A percentile compares a stretch with the other conserved stretches of the same genome.
Conservation (phyloP, 129 eudicot genomes). For the Tagetes erecta region DNA sequence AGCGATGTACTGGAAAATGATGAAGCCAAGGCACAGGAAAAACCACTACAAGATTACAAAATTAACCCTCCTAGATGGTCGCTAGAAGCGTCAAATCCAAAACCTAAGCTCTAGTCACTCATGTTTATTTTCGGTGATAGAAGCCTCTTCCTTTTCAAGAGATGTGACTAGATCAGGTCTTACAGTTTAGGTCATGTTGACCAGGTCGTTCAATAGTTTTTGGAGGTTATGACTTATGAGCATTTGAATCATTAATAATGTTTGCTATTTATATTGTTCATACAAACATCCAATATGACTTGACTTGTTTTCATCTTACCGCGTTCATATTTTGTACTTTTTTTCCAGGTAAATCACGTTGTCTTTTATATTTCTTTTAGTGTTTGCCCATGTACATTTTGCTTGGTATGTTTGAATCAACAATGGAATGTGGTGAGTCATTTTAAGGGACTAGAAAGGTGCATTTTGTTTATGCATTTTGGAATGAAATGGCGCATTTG, state of each 20-base stretch:
- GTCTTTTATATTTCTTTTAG: too few species aligned
- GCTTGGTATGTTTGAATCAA: too few species aligned
- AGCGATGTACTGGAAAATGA: constrained; percentile 66
- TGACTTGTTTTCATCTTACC: background rate
- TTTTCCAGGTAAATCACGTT: background rate
- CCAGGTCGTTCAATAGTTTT: background rate
- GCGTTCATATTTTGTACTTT: background rate
- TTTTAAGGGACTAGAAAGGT: too few species aligned
- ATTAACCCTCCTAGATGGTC: constrained; percentile 78
- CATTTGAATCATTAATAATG: background rate
- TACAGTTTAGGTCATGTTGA: background rate
- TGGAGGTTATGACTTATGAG: background rate
- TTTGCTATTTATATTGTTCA: background rate
- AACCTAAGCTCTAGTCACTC: constrained; percentile 45
- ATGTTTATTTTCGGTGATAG: background rate
- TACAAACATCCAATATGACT: background rate
- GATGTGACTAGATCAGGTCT: background rate
- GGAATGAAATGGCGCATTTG: too few species aligned
- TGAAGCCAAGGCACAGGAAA: constrained; percentile 42
- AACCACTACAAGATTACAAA: constrained; percentile 49
- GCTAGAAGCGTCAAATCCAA: constrained; percentile 40
- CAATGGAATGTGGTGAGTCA: too few species aligned
- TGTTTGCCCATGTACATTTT: too few species aligned
- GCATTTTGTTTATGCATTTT: too few species aligned
- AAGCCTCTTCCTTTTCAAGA: background rate